Base-by-base conservation (phyloP, 139 green algal species). In the Micromonas commoda region DNA sequence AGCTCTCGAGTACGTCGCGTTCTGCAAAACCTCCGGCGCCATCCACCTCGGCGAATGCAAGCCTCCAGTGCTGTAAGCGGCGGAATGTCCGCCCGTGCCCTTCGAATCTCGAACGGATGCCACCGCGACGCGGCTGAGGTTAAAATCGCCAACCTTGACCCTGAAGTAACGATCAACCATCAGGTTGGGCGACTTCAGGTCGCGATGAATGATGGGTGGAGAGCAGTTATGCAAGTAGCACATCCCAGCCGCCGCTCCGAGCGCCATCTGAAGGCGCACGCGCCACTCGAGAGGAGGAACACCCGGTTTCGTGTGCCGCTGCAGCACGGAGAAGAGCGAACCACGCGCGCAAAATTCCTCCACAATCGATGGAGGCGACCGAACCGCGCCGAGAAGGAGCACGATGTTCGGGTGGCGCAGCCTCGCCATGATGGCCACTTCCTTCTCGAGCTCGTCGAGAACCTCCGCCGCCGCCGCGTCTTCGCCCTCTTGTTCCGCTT, bases 141-240 rank as follows among this genome's bases (percentile, higher is more conserved):
- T 92, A 87, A 97, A 97, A 85, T 96, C 91, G 73, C 89, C 92
- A 20, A 96, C 91, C 84, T 97, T 96, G 68, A 97, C 84, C 0
- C 88, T 91, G 76, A 89, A 92, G 81, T 96, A 91, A 60, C 91
- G 90, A 82, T 97, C 94, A 52, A 93, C 87, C 35, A 95, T 83
- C 66, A 87, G 71, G 53, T 88, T 88, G 39, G 84, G 86, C 0
- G 63, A 83, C 73, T 94, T 91, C 38, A 97, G 84, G 81, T 97
- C 92, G 31, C 90, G 85, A 70, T 97, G 92, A 32, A 96, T 83
- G 20, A 97, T 86, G 33, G 85, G 77, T 2, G 91, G 91, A 32
- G 60, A 82, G 74, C 88, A 88, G 24, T 77, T 85, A 83, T 97
- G 92, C 78, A 97, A 84, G 80, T 96, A 96, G 61, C 78, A 73